Percentiles rank a stretch among this genome's conserved stretches.
Evolutionary conservation across 116 monocot species (phyloP).

Genomic region (Cymodocea nodosa): DNA sequence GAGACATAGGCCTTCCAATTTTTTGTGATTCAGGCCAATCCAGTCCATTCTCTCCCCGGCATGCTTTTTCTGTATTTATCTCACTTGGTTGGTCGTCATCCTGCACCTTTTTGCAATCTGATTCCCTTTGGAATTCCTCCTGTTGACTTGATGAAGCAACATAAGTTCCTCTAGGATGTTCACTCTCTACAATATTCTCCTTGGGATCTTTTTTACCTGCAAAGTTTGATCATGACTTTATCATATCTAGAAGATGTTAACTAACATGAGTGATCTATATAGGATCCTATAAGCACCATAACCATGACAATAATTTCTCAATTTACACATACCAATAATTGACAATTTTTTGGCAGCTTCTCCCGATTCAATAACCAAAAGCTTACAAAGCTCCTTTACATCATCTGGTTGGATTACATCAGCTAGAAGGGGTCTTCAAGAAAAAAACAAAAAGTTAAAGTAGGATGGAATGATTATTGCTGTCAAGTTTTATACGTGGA

Average conservation of each 20-base stretch:
- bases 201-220: constrained; percentile 5
- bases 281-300: too few species aligned
- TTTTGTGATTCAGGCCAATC: constrained; percentile 21
- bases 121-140: constrained; percentile 18
- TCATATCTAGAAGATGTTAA: too few species aligned
- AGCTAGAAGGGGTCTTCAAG: constrained; percentile 65
- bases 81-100: constrained; percentile 33
- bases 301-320: neutral
- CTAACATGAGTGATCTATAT: too few species aligned
- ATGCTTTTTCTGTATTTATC: constrained; percentile 15
- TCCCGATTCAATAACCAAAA: constrained; percentile 63
- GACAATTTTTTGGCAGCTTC: constrained; percentile 41
- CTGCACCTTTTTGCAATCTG: constrained; percentile 20
- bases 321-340: constrained; percentile 46
- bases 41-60: constrained; percentile 2
- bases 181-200: constrained; percentile 4
- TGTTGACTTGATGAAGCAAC: constrained; percentile 37
- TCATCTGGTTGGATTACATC: constrained; percentile 66
- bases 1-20: constrained; percentile 64
- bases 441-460: neutral
- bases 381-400: constrained; percentile 79
- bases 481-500: neutral
- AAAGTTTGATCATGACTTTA: too few species aligned
- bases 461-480: neutral
- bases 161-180: constrained; percentile 13